Evolutionary conservation across 1,284 basidiomycete species (phyloP).

Genomic region (Rhodotorula sp.): DNA sequence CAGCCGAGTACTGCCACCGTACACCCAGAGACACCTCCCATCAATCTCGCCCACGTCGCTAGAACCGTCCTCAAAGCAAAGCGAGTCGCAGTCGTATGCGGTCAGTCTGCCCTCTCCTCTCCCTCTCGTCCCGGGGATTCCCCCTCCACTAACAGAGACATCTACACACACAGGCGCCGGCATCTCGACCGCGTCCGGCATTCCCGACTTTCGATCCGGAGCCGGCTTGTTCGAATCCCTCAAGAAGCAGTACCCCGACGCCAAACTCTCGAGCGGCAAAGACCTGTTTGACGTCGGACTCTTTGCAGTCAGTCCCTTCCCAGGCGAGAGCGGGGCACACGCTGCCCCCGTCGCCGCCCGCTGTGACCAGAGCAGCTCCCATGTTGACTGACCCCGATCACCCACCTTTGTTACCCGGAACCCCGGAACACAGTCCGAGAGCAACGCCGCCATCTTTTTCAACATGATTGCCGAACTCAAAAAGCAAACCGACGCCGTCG

Average conservation of each 20-base stretch:
- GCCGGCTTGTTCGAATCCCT: constrained; percentile 74
- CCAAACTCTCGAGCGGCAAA: constrained; percentile 70
- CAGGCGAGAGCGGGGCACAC: no score
- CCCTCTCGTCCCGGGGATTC: no score
- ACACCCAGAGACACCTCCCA: neutral
- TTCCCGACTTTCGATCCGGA: constrained; percentile 86
- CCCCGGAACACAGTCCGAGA: constrained; percentile 58
- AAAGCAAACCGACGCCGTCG: constrained; percentile 66
- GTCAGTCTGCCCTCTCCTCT: constrained; percentile 54
- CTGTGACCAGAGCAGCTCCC: no score
- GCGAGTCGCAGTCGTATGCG: constrained; percentile 79
- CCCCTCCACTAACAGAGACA: no score
- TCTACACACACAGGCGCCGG: no score
- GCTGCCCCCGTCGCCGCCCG: no score
- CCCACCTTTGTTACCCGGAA: neutral
- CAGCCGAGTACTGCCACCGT: neutral
- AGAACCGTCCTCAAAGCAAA: constrained; percentile 67
- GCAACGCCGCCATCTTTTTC: constrained; percentile 74
- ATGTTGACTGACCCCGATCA: no score
- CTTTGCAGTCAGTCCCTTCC: constrained; percentile 65
- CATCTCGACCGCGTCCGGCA: constrained; percentile 83
- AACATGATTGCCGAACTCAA: constrained; percentile 83
- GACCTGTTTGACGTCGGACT: constrained; percentile 89
- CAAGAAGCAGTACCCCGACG: constrained; percentile 73
- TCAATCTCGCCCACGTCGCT: constrained; percentile 24